phyloP scores from a whole-genome alignment of 139 green algal species.

The Chloropicon primus region DNA sequence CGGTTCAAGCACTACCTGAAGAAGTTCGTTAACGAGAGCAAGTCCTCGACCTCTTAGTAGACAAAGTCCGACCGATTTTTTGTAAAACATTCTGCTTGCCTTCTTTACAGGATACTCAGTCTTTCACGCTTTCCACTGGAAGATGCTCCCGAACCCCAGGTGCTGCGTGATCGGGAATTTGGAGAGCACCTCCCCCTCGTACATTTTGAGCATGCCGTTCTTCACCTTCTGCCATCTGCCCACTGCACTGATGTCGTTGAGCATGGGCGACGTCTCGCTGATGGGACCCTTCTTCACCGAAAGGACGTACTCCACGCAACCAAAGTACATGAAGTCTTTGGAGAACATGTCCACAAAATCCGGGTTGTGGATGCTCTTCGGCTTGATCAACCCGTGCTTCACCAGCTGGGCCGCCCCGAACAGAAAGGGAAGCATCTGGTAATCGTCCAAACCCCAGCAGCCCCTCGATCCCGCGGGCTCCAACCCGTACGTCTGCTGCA shows the following conservation, averaged over 20 bases:
- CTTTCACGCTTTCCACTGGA: neutral
- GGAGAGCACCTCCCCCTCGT: conserved; percentile 81
- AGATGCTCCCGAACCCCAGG: conserved; percentile 40
- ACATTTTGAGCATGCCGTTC: conserved; percentile 94
- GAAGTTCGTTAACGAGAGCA: neutral
- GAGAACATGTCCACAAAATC: conserved; percentile 42
- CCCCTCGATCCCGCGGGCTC: conserved; percentile 91
- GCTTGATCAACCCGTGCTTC: conserved; percentile 56
- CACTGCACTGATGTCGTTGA: conserved; percentile 84
- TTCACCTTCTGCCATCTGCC: conserved; percentile 83
- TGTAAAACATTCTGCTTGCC: too few species aligned
- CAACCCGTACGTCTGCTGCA: conserved; percentile 91
- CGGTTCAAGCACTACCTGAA: neutral
- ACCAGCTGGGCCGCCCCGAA: conserved; percentile 60
- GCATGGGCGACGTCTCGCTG: conserved; percentile 83
- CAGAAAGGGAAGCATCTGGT: conserved; percentile 94
- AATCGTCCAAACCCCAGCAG: conserved; percentile 97
- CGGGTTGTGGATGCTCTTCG: conserved; percentile 61
- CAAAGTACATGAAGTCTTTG: conserved; percentile 81
- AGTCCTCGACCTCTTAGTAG: neutral
- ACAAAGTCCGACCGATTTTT: too few species aligned
- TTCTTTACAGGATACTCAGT: too few species aligned
- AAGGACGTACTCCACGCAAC: conserved; percentile 7
- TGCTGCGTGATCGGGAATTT: conserved; percentile 99
- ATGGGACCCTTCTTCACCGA: conserved; percentile 91